Conservation (phyloP, 768 basidiomycete species). For the Rhodotorula taiwanensis region DNA sequence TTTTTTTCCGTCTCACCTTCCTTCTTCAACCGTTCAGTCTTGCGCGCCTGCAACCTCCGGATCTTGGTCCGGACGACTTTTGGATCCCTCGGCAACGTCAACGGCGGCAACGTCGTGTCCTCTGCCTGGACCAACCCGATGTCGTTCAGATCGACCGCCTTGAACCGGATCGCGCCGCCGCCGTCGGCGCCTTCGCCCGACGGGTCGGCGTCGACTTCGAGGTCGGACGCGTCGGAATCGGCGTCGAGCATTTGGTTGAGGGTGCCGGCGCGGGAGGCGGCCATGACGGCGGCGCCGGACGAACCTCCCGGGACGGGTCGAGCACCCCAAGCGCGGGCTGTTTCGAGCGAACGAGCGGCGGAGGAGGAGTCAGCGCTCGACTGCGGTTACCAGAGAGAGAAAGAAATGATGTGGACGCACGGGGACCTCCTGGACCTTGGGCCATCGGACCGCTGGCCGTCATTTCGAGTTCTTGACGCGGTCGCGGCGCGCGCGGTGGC, state of each 20-base stretch:
- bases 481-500: constrained; percentile 14
- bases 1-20: constrained; percentile 34
- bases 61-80: constrained; percentile 29
- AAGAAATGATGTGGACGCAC: constrained; percentile 10
- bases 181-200: constrained; percentile 10
- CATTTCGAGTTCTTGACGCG: constrained; percentile 30
- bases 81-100: constrained; percentile 37
- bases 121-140: constrained; percentile 28
- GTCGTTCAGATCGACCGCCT: constrained; percentile 37
- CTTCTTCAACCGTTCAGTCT: constrained; percentile 26
- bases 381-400: too few species aligned
- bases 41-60: constrained; percentile 32
- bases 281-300: constrained; percentile 34
- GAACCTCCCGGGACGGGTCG: neutral
- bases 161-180: constrained; percentile 17
- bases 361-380: neutral
- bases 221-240: constrained; percentile 38
- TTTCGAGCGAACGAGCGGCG: neutral
- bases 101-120: constrained; percentile 30
- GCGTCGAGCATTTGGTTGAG: constrained; percentile 33
- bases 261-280: constrained; percentile 29
- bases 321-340: constrained; percentile 25
- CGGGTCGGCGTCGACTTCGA: constrained; percentile 31
- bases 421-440: constrained; percentile 32
- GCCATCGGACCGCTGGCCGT: constrained; percentile 37